Conservation (phyloP, 805 yeast genomes). For the Sugiyamaella smithiae region DNA sequence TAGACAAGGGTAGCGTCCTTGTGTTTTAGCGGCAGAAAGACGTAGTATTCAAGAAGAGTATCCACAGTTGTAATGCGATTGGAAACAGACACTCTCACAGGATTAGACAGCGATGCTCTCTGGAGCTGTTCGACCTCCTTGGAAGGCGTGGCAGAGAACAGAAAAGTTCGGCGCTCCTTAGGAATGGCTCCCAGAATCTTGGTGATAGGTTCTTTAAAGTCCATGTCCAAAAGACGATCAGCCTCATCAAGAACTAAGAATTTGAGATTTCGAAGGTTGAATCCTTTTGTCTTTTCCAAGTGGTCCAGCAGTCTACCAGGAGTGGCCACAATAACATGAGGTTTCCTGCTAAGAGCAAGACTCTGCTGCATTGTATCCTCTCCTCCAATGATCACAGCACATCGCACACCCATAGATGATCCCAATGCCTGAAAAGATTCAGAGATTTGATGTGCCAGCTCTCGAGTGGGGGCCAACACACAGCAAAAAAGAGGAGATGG, state of each 20-base stretch:
- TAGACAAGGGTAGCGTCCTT: slow-evolving; percentile 86
- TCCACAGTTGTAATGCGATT: slow-evolving; percentile 90
- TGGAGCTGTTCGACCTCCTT: slow-evolving; percentile 92
- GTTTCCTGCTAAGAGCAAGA: slow-evolving; percentile 86
- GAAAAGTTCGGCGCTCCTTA: slow-evolving; percentile 67
- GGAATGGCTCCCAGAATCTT: slow-evolving; percentile 84
- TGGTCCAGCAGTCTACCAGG: slow-evolving; percentile 90
- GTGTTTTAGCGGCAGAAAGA: slow-evolving; percentile 89
- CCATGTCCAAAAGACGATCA: slow-evolving; percentile 91
- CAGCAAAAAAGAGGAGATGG: slow-evolving; percentile 87
- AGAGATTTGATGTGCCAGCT: slow-evolving; percentile 60
- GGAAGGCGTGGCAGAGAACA: slow-evolving; percentile 97
- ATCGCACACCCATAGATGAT: slow-evolving; percentile 83
- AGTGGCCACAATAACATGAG: slow-evolving; percentile 92
- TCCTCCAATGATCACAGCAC: slow-evolving; percentile 92
- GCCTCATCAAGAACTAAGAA: slow-evolving; percentile 96
- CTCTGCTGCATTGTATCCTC: slow-evolving; percentile 99
- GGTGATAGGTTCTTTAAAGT: slow-evolving; percentile 91
- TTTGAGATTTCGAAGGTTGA: slow-evolving; percentile 71
- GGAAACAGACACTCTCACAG: slow-evolving; percentile 88
- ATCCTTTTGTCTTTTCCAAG: slow-evolving; percentile 87
- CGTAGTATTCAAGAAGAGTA: slow-evolving; percentile 81
- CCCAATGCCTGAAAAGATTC: slow-evolving; percentile 96
- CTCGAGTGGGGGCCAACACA: slow-evolving; percentile 74
- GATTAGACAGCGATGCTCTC: slow-evolving; percentile 83